These are phyloP conservation scores for Stylonectria norvegica DNA, from an alignment of 2,329 filamentous ascomycete species.

Conservation along the genomic window DNA sequence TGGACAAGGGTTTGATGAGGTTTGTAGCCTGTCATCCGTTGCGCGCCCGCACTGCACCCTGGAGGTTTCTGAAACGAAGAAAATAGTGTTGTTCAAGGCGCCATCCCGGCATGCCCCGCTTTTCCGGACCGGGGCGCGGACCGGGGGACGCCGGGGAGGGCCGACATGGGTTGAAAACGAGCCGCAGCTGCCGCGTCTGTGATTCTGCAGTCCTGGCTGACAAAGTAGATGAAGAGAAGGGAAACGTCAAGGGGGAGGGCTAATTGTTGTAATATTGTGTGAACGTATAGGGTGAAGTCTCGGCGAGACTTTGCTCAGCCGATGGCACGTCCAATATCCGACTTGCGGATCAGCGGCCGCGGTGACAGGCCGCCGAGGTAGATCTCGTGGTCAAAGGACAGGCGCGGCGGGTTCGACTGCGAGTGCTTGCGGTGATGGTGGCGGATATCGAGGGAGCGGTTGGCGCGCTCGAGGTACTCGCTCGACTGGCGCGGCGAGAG, in stretches of 20 bases:
- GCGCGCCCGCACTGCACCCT: slow-evolving; percentile 10
- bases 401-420: slow-evolving; percentile 38
- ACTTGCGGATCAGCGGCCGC: slow-evolving; percentile 43
- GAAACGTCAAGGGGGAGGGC: neutral
- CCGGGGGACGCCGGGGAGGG: slow-evolving; percentile 9
- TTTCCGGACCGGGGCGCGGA: slow-evolving; percentile 24
- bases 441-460: slow-evolving; percentile 21
- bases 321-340: slow-evolving; percentile 52
- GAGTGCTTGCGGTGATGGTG: slow-evolving; percentile 36
- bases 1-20: too few relatives aligned
- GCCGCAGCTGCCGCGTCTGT: neutral
- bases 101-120: slow-evolving; percentile 7
- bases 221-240: neutral
- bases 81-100: slow-evolving; percentile 8
- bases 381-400: slow-evolving; percentile 46
- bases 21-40: neutral
- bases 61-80: slow-evolving; percentile 10
- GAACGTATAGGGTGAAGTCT: too few relatives aligned
- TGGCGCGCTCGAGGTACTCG: slow-evolving; percentile 26
- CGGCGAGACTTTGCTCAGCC: slow-evolving; percentile 42
- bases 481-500: slow-evolving; percentile 31
- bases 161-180: neutral
- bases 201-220: neutral
- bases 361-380: slow-evolving; percentile 47
- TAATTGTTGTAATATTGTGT: too few relatives aligned